These are phyloP conservation scores for Fraxinus paxiana DNA, from an alignment of 305 asterid species.

Conservation along the genomic window DNA sequence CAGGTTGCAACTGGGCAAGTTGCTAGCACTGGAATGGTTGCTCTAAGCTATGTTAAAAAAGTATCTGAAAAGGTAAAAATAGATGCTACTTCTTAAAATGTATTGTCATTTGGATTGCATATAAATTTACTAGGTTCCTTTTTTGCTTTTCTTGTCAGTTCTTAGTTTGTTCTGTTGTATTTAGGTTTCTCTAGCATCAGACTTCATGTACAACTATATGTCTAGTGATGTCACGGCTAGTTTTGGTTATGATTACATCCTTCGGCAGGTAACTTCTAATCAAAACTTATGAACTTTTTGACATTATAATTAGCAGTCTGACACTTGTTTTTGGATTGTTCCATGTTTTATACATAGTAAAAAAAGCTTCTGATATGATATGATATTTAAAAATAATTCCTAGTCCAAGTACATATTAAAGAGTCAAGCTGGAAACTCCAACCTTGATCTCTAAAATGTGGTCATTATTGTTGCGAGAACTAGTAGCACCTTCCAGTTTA, in stretches of 20 bases:
- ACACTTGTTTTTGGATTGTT: background rate
- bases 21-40: slow-evolving; percentile 92
- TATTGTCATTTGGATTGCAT: background rate
- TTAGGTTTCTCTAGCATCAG: slow-evolving; percentile 89
- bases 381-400: background rate
- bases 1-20: slow-evolving; percentile 95
- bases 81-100: background rate
- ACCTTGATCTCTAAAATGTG: background rate
- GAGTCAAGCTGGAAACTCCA: background rate
- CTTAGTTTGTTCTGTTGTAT: slow-evolving; percentile 14
- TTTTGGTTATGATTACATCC: slow-evolving; percentile 85
- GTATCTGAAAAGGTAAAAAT: slow-evolving; percentile 67
- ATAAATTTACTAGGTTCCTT: background rate
- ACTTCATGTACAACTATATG: slow-evolving; percentile 82
- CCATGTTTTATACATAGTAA: background rate
- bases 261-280: slow-evolving; percentile 66
- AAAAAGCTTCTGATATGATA: background rate
- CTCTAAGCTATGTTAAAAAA: slow-evolving; percentile 87
- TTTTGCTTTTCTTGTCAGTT: background rate
- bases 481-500: background rate
- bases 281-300: background rate
- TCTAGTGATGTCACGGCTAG: slow-evolving; percentile 85
- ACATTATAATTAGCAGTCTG: background rate
- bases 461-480: background rate
- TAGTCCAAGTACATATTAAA: background rate